Evolutionary conservation across 2,329 filamentous ascomycete species (phyloP).

Genomic region (Colletotrichum sp.): DNA sequence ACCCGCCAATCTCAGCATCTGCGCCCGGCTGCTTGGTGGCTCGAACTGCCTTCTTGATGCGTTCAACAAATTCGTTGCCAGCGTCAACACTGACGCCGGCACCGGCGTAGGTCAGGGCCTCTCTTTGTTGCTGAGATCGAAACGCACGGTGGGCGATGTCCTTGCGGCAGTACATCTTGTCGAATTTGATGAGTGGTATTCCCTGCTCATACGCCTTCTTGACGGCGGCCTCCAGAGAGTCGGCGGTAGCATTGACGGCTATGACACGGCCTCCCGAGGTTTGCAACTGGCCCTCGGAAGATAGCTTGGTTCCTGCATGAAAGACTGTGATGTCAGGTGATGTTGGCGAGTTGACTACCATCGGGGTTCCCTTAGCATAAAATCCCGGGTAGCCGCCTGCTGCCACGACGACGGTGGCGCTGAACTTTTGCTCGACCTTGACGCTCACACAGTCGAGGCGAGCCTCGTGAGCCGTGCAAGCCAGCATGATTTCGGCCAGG

Average conservation of each 20-base stretch:
- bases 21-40: constrained; percentile 86
- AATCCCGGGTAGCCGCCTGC: constrained; percentile 83
- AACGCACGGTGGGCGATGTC: constrained; percentile 84
- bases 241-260: constrained; percentile 73
- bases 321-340: constrained; percentile 69
- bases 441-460: constrained; percentile 71
- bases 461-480: constrained; percentile 68
- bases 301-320: constrained; percentile 79
- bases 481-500: constrained; percentile 82
- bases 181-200: constrained; percentile 70
- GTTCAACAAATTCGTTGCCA: constrained; percentile 89
- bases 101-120: constrained; percentile 84
- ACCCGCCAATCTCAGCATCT: constrained; percentile 93
- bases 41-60: constrained; percentile 89
- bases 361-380: constrained; percentile 75
- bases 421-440: constrained; percentile 67
- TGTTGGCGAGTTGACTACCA: constrained; percentile 43
- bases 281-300: constrained; percentile 59
- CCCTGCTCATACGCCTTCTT: constrained; percentile 80
- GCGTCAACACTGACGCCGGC: constrained; percentile 95
- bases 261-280: constrained; percentile 87
- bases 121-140: constrained; percentile 46
- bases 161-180: constrained; percentile 83
- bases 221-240: constrained; percentile 76
- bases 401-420: constrained; percentile 84